These are phyloP conservation scores for Colletotrichum ledebouriae DNA, from an alignment of 2,329 filamentous ascomycete species.

Conservation along the genomic window DNA sequence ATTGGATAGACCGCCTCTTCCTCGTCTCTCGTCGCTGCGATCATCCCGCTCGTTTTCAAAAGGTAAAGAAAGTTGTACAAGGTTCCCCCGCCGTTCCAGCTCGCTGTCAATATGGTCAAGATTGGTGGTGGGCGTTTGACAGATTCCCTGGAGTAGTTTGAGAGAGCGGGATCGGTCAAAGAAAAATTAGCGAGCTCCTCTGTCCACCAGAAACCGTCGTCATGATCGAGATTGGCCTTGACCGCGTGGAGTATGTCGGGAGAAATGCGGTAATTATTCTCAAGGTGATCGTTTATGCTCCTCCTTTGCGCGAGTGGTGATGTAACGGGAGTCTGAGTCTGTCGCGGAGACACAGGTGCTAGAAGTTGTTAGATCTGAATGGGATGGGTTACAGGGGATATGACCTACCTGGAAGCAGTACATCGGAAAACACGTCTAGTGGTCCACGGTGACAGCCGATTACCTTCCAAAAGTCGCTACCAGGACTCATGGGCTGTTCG, in stretches of 20 bases:
- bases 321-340: constrained; percentile 63
- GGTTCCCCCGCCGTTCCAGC: constrained; percentile 63
- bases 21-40: constrained; percentile 62
- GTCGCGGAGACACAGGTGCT: constrained; percentile 63
- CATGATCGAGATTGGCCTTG: constrained; percentile 63
- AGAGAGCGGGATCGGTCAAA: constrained; percentile 54
- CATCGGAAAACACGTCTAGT: constrained; percentile 61
- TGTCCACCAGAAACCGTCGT: constrained; percentile 71
- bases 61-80: constrained; percentile 67
- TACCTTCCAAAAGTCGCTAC: constrained; percentile 61
- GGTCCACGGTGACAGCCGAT: constrained; percentile 67
- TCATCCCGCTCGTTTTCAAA: constrained; percentile 62
- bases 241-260: constrained; percentile 57
- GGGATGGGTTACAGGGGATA: neutral
- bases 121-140: constrained; percentile 62
- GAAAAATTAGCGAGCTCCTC: constrained; percentile 61
- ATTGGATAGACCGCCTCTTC: constrained; percentile 65
- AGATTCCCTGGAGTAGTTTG: constrained; percentile 55
- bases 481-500: constrained; percentile 53
- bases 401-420: constrained; percentile 63
- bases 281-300: constrained; percentile 66
- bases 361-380: constrained; percentile 7
- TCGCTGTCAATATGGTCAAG: constrained; percentile 64
- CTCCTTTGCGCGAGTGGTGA: constrained; percentile 64
- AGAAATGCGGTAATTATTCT: constrained; percentile 60